Base-by-base conservation (phyloP, 2,329 filamentous ascomycete species). In the Colletotrichum eleusines region DNA sequence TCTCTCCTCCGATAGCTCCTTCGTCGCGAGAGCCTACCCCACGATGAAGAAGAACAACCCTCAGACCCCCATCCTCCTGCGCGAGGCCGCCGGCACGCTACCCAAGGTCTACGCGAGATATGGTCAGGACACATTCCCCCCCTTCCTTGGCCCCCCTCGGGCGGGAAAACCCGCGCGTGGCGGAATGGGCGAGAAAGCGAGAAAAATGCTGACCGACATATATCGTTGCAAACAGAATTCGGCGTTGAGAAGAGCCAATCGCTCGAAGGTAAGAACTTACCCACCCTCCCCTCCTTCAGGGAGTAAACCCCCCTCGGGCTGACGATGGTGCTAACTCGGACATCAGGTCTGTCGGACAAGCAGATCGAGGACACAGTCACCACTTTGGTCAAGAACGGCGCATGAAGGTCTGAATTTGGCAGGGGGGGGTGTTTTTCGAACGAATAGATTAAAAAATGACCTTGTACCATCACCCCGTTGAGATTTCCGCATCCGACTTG, bases 41-140 rank as follows among this genome's bases (percentile, higher is more conserved):
- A 96, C 93, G 72, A 98, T 99, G 95, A 99, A 99, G 90, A 97
- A 97, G 88, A 93, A 95, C 88, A 99, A 99, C 86, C 96, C 96
- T 68, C 86, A 93, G 82, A 95, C 89, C 59, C 96, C 96, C 65
- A 98, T 99, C 83, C 87, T 99, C 86, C 91, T 99, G 78, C 93
- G 96, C 80, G 96, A 98, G 86, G 96, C 95, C 63, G 85, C 89
- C 76, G 94, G 93, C 78, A 94, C 93, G 65, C 85, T 92, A 80
- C 95, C 96, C 74, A 92, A 90, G 82, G 90, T 99, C 74, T 98
- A 92, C 83, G 95, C 95, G 76, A 89, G 96, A 90, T 99, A 97
- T 81, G 95, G 94, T 97, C 82, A 78, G 90, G 73, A 51, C 74
- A 28, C 6, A 59, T 4, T 7, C 23, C 9, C n/a, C 33, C 9